phyloP scores from a whole-genome alignment of 2,329 filamentous ascomycete species.

The Chaetomium globosum region DNA sequence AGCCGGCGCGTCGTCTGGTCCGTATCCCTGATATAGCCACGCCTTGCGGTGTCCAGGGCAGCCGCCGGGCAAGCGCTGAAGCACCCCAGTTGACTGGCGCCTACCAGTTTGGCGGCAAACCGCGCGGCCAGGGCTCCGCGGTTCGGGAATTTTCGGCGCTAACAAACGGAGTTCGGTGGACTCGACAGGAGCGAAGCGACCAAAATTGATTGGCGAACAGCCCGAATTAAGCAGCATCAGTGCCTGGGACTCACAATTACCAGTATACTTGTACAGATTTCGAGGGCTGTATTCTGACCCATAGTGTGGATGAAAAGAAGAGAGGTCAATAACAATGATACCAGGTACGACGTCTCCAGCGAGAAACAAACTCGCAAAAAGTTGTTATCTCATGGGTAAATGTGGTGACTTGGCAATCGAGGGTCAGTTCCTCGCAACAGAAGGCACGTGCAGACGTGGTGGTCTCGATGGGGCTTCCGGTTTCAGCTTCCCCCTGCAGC shows the following conservation, averaged over 20 bases:
- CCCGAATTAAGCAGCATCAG: background rate
- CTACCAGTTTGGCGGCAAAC: background rate
- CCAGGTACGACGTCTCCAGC: no score
- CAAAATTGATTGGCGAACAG: background rate
- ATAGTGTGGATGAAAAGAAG: background rate
- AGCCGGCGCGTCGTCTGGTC: background rate
- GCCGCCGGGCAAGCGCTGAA: background rate
- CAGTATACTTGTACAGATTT: background rate
- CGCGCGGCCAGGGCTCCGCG: background rate
- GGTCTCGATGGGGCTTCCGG: background rate
- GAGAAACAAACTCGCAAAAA: background rate
- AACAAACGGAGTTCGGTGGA: background rate
- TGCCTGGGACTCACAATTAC: background rate
- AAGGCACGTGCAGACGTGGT: background rate
- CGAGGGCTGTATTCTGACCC: background rate
- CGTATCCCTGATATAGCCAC: background rate
- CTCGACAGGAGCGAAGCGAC: background rate
- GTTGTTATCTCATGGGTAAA: background rate
- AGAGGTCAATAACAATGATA: background rate
- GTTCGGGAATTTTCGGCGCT: background rate
- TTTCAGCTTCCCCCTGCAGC: conserved; percentile 11
- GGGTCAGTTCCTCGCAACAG: background rate
- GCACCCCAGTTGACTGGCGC: background rate
- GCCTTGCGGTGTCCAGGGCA: background rate
- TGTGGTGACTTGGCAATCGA: background rate